These are phyloP conservation scores for Tolypocladium paradoxum DNA, from an alignment of 2,329 filamentous ascomycete genomes.

Conservation along the genomic window DNA sequence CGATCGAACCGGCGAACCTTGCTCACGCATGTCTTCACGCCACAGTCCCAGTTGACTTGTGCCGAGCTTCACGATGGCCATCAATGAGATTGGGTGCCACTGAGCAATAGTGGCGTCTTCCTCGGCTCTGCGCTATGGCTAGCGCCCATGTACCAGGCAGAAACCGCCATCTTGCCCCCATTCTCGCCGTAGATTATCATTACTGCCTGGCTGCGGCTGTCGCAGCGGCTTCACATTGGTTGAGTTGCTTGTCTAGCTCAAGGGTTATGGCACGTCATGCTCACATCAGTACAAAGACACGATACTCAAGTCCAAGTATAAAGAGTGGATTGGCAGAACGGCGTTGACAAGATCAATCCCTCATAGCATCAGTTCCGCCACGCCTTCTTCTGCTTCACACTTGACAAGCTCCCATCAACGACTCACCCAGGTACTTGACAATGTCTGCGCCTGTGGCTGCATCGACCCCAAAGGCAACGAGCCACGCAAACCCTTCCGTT, in stretches of 20 bases:
- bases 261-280: not conserved
- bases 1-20: not conserved
- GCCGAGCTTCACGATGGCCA: not conserved
- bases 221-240: not conserved
- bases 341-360: too few species aligned
- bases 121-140: not conserved
- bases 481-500: not conserved
- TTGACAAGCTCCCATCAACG: too few species aligned
- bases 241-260: not conserved
- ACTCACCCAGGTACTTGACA: not conserved
- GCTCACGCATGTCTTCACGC: not conserved
- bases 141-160: not conserved
- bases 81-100: not conserved
- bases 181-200: not conserved
- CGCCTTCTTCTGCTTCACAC: not conserved
- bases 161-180: not conserved
- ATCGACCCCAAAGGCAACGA: not conserved
- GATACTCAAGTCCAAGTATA: not conserved
- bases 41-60: too few species aligned
- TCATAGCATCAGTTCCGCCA: too few species aligned
- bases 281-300: not conserved
- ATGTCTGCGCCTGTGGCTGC: not conserved
- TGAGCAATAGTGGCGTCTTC: not conserved
- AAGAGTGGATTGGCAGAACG: not conserved
- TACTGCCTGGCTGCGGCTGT: not conserved